phyloP scores from a whole-genome alignment of 1,139 yeast genomes.

The Pichia sp. region DNA sequence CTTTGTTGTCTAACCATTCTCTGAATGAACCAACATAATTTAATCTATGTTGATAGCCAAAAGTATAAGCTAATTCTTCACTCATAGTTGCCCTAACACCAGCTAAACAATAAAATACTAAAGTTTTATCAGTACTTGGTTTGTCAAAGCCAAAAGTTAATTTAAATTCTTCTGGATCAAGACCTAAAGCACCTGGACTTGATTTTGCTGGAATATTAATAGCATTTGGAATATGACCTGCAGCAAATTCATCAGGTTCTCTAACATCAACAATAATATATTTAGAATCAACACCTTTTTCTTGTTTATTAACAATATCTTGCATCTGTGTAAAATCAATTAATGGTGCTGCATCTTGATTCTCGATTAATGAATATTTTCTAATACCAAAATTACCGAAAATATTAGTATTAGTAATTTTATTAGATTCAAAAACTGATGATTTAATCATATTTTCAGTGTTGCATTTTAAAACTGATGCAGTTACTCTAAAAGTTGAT shows the following conservation, averaged over 20 bases:
- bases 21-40: constrained; percentile 78
- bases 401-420: not conserved
- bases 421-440: not conserved
- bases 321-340: constrained; percentile 24
- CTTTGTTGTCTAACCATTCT: constrained; percentile 58
- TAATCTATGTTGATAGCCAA: constrained; percentile 76
- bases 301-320: constrained; percentile 15
- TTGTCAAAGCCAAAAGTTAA: constrained; percentile 79
- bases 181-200: constrained; percentile 88
- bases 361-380: constrained; percentile 15
- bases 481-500: not conserved
- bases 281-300: constrained; percentile 14
- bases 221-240: constrained; percentile 75
- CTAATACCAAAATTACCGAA: constrained; percentile 8
- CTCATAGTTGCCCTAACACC: constrained; percentile 92
- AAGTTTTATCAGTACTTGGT: constrained; percentile 64
- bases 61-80: constrained; percentile 83
- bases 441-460: not conserved
- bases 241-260: constrained; percentile 76
- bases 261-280: constrained; percentile 74
- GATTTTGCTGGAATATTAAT: constrained; percentile 86
- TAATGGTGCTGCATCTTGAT: constrained; percentile 26
- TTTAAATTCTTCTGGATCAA: constrained; percentile 71
- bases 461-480: not conserved
- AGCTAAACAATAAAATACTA: constrained; percentile 86